A percentile compares a stretch with the other conserved stretches of the same genome.
These are phyloP conservation scores for Ganoderma resinaceum DNA, from an alignment of 1,284 basidiomycete genomes.

Conservation along the genomic window DNA sequence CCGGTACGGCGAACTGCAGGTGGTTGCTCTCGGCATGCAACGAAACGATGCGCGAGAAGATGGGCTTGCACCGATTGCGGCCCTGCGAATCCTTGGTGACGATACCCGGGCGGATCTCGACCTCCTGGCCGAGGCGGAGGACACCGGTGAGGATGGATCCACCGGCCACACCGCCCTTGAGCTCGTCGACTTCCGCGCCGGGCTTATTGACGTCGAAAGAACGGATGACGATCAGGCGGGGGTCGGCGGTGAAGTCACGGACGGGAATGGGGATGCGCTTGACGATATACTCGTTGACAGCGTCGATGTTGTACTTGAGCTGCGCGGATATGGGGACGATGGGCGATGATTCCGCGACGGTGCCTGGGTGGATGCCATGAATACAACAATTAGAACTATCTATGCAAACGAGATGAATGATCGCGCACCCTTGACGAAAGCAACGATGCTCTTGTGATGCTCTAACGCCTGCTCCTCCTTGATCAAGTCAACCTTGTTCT, in stretches of 20 bases:
- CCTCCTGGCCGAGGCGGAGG: slow-evolving; percentile 90
- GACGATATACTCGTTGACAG: slow-evolving; percentile 99
- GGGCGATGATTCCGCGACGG: slow-evolving; percentile 95
- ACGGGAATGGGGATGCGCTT: slow-evolving; percentile 95
- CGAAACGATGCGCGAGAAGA: slow-evolving; percentile 91
- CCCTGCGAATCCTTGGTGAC: slow-evolving; percentile 96
- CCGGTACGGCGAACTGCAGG: slow-evolving; percentile 95
- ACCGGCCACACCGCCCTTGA: slow-evolving; percentile 98
- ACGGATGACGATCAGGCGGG: slow-evolving; percentile 96
- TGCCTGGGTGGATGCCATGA: slow-evolving; percentile 59
- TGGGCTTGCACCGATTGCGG: slow-evolving; percentile 91
- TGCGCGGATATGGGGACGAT: slow-evolving; percentile 99
- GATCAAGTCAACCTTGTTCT: slow-evolving; percentile 97
- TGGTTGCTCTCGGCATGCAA: slow-evolving; percentile 96
- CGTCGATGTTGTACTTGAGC: slow-evolving; percentile 99
- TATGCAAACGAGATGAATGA: not conserved
- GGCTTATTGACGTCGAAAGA: slow-evolving; percentile 99
- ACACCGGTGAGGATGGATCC: slow-evolving; percentile 96
- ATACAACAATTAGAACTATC: not conserved
- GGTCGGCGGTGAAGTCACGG: slow-evolving; percentile 92
- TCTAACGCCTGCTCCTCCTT: slow-evolving; percentile 91
- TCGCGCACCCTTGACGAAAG: slow-evolving; percentile 91
- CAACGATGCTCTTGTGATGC: slow-evolving; percentile 91
- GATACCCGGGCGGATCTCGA: slow-evolving; percentile 97
- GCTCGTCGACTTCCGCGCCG: slow-evolving; percentile 94